Percentiles rank a stretch among this genome's conserved stretches.
Evolutionary conservation across 805 yeast genomes (phyloP).

Genomic region (Saccharomycopsis fermentans): DNA sequence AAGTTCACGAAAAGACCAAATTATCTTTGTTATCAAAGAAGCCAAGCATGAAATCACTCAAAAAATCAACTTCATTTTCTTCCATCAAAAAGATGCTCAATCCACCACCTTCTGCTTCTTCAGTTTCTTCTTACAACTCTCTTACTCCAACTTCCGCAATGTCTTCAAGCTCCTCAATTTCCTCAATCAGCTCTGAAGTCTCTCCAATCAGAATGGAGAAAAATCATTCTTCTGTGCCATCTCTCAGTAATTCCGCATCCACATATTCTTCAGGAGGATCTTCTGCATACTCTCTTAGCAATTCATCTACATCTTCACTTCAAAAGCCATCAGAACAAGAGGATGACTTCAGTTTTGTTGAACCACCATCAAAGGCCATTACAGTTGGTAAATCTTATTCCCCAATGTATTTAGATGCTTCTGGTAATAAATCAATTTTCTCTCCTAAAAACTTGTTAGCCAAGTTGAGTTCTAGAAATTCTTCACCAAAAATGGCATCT

Average conservation of each 20-base stretch:
- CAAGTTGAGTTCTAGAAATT: constrained; percentile 7
- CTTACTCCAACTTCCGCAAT: constrained; percentile 9
- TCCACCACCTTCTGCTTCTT: constrained; percentile 16
- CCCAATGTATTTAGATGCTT: constrained; percentile 11
- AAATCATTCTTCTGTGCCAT: constrained; percentile 11
- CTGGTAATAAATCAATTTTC: constrained; percentile 10
- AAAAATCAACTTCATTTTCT: constrained; percentile 11
- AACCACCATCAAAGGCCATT: constrained; percentile 15
- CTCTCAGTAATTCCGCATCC: constrained; percentile 16
- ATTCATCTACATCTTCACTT: constrained; percentile 9
- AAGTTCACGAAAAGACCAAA: constrained; percentile 10
- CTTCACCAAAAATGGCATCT: constrained; percentile 9
- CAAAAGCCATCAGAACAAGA: constrained; percentile 14
- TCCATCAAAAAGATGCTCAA: constrained; percentile 15
- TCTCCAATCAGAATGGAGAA: constrained; percentile 13
- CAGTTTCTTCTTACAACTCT: constrained; percentile 13
- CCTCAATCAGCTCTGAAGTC: constrained; percentile 13
- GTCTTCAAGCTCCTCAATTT: constrained; percentile 19
- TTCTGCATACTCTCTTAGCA: constrained; percentile 16
- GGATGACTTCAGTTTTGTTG: constrained; percentile 19
- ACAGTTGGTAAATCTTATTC: constrained; percentile 4
- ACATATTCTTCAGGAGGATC: constrained; percentile 12
- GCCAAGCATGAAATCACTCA: constrained; percentile 15
- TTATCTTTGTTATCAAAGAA: constrained; percentile 5
- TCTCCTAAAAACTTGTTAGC: constrained; percentile 16